Evolutionary conservation across 2,329 filamentous ascomycete genomes (phyloP).

Genomic region (Trichoderma sp.): DNA sequence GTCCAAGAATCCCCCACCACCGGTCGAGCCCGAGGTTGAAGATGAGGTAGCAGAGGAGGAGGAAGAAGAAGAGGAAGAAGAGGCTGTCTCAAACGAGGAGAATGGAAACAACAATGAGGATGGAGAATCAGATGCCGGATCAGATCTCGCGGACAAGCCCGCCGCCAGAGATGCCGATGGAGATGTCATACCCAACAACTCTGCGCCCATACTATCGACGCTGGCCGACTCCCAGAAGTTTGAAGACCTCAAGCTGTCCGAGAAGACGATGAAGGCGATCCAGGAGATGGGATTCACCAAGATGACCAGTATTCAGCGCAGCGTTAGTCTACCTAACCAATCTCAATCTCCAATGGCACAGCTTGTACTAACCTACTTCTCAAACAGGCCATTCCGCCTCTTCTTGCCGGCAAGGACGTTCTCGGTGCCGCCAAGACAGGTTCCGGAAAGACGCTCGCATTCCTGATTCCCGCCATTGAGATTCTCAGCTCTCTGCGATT

Average conservation of each 20-base stretch:
- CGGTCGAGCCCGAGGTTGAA: constrained; percentile 29
- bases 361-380: not conserved
- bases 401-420: constrained; percentile 87
- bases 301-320: constrained; percentile 93
- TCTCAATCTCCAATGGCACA: not conserved
- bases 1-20: constrained; percentile 42
- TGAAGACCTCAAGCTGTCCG: constrained; percentile 78
- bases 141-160: constrained; percentile 25
- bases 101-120: constrained; percentile 30
- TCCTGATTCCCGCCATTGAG: constrained; percentile 91
- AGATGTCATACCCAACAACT: constrained; percentile 40
- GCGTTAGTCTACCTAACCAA: constrained; percentile 37
- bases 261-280: constrained; percentile 86
- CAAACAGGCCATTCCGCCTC: constrained; percentile 71
- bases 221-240: constrained; percentile 70
- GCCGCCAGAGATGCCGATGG: constrained; percentile 29
- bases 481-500: constrained; percentile 88
- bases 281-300: constrained; percentile 88
- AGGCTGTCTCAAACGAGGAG: constrained; percentile 29
- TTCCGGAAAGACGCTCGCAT: constrained; percentile 92
- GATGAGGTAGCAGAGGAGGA: constrained; percentile 32
- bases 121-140: constrained; percentile 33
- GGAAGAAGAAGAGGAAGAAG: constrained; percentile 32
- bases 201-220: constrained; percentile 53
- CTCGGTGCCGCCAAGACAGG: constrained; percentile 95